phyloP scores from a whole-genome alignment of 2,329 filamentous ascomycete genomes.

The Apiospora hydei region DNA sequence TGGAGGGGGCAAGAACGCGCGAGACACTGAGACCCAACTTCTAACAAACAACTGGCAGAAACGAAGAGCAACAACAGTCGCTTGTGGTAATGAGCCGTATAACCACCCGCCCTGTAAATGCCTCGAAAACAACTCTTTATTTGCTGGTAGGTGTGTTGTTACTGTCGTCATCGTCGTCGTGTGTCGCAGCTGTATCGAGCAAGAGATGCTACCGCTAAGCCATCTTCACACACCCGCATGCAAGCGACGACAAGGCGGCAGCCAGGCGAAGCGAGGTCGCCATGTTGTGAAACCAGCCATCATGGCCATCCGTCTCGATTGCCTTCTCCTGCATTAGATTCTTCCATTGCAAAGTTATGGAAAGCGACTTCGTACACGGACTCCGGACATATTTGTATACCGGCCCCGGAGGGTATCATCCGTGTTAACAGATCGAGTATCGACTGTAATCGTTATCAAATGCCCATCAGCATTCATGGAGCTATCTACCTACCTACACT shows the following conservation, averaged over 20 bases:
- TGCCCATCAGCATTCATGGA: background rate
- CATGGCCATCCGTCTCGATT: background rate
- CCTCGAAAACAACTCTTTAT: background rate
- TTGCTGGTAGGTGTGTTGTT: background rate
- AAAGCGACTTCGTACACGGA: background rate
- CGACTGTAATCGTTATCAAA: background rate
- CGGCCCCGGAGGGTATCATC: background rate
- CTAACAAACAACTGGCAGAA: background rate
- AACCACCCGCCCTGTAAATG: background rate
- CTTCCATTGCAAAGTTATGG: background rate
- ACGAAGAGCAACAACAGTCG: background rate
- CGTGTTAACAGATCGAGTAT: background rate
- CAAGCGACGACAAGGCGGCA: background rate
- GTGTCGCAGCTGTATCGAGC: background rate
- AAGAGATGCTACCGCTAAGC: background rate
- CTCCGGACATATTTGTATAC: background rate
- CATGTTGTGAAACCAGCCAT: conserved; percentile 10
- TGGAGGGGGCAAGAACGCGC: background rate
- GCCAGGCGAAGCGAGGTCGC: background rate
- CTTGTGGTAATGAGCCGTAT: background rate
- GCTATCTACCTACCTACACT: background rate
- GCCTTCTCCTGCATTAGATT: background rate
- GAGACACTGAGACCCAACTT: background rate
- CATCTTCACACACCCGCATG: background rate
- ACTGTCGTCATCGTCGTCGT: too few species aligned